Conservation (phyloP, 2,329 filamentous ascomycete genomes). For the Paraphaeosphaeria sporulosa region DNA sequence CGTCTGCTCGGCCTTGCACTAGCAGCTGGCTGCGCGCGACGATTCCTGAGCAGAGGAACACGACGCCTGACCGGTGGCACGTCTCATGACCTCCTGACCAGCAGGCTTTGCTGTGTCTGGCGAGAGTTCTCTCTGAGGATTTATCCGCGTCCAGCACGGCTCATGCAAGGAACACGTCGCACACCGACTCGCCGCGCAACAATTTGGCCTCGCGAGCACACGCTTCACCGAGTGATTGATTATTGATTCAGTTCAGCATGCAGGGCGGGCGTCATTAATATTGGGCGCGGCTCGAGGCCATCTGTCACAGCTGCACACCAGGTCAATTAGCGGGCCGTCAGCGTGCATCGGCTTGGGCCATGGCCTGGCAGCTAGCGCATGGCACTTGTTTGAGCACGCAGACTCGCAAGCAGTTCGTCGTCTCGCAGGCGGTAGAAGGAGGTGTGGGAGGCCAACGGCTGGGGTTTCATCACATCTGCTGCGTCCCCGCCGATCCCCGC, state of each 20-base stretch:
- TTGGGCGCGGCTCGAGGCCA: conserved; percentile 28
- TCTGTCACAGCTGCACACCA: conserved; percentile 30
- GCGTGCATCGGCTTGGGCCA: conserved; percentile 24
- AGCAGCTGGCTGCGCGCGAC: conserved; percentile 37
- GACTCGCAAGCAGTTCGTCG: conserved; percentile 15
- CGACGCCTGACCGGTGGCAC: conserved; percentile 35
- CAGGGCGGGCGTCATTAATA: conserved; percentile 23
- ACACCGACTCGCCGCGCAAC: conserved; percentile 22
- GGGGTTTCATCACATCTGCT: conserved; percentile 18
- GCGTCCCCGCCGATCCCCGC: conserved; percentile 27
- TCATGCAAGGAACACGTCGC: conserved; percentile 43
- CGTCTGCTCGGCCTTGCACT: conserved; percentile 27
- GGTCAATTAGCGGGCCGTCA: conserved; percentile 39
- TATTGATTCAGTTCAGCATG: conserved; percentile 15
- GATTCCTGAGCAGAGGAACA: conserved; percentile 30
- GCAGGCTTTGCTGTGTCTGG: conserved; percentile 27
- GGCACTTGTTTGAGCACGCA: background rate
- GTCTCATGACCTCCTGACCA: conserved; percentile 46
- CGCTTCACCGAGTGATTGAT: background rate
- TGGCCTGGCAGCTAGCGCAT: conserved; percentile 10
- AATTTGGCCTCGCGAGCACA: conserved; percentile 13
- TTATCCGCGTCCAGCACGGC: conserved; percentile 39
- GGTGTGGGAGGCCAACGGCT: conserved; percentile 12
- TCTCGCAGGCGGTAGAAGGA: background rate
- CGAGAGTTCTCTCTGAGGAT: conserved; percentile 26